phyloP scores from a whole-genome alignment of 305 asterid genomes.

The Solanum hybrid region DNA sequence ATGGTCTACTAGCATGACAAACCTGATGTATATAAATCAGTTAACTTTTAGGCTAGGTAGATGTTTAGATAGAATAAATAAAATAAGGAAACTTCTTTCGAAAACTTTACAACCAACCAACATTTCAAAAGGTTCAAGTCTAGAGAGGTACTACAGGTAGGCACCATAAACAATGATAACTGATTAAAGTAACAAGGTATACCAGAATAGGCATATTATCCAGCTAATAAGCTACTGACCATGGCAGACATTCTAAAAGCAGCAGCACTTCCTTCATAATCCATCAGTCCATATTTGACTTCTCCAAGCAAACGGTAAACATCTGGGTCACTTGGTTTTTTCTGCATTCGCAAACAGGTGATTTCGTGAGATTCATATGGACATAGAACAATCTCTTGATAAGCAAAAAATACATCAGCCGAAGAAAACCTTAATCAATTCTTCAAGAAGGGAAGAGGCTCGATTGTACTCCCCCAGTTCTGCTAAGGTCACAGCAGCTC shows the following conservation, averaged over 20 bases:
- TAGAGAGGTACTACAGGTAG: background rate
- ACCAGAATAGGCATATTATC: background rate
- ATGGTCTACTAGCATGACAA: background rate
- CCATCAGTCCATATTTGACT: conserved; percentile 75
- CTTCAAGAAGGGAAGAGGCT: conserved; percentile 61
- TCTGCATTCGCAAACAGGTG: conserved; percentile 37
- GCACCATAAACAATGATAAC: background rate
- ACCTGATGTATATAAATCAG: background rate
- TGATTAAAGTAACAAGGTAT: background rate
- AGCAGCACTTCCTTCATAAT: conserved; percentile 71
- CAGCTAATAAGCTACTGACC: conserved; percentile 38
- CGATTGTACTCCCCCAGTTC: conserved; percentile 70
- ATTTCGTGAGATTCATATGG: conserved; percentile 8
- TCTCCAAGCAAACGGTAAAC: conserved; percentile 88
- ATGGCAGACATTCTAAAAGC: conserved; percentile 60
- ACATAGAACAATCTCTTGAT: background rate
- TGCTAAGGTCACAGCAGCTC: conserved; percentile 81
- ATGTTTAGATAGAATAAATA: background rate
- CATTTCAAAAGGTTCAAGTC: background rate
- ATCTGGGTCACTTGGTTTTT: conserved; percentile 62
- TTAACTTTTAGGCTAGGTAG: background rate
- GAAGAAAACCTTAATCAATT: conserved; percentile 56
- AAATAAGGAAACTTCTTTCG: background rate
- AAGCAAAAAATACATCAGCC: conserved; percentile 5
- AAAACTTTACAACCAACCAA: background rate